These are phyloP conservation scores for Malassezia obtusa DNA, from an alignment of 1,284 basidiomycete species.

Conservation along the genomic window DNA sequence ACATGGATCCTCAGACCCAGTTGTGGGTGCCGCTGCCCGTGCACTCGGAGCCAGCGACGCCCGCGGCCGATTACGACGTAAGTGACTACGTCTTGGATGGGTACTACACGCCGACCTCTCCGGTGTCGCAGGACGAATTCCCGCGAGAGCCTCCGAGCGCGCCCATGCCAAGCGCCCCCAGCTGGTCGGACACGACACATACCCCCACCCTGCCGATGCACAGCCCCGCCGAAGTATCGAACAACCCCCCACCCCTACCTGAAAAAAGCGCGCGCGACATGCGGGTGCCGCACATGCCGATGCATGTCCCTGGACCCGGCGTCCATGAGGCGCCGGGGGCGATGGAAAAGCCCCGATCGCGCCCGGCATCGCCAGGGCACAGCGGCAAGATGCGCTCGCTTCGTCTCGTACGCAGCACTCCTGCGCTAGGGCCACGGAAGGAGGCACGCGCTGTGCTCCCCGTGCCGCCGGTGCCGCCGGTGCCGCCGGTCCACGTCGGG, in stretches of 20 bases:
- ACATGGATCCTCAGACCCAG: not conserved
- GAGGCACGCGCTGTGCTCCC: not conserved
- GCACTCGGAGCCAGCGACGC: not conserved
- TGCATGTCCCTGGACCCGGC: not conserved
- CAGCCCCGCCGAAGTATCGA: not conserved
- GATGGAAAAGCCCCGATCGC: not conserved
- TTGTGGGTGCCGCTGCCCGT: not conserved
- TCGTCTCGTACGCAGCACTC: conserved; percentile 3
- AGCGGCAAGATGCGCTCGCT: not conserved
- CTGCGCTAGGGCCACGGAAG: not conserved
- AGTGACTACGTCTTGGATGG: conserved; percentile 1
- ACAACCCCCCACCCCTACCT: no score
- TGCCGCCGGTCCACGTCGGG: not conserved
- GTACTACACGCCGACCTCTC: conserved; percentile 4
- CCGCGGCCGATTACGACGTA: not conserved
- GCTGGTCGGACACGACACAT: not conserved
- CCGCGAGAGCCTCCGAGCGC: no score
- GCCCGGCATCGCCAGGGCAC: not conserved
- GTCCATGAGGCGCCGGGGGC: not conserved
- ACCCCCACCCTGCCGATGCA: not conserved
- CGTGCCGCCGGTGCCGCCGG: not conserved
- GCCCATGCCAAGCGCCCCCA: not conserved
- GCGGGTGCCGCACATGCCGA: no score
- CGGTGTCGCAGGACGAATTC: no score
- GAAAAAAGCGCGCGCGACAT: not conserved